A percentile compares a stretch with the other conserved stretches of the same genome.
Conservation (phyloP, 2,329 filamentous ascomycete species). For the Stemphylium beticola region DNA sequence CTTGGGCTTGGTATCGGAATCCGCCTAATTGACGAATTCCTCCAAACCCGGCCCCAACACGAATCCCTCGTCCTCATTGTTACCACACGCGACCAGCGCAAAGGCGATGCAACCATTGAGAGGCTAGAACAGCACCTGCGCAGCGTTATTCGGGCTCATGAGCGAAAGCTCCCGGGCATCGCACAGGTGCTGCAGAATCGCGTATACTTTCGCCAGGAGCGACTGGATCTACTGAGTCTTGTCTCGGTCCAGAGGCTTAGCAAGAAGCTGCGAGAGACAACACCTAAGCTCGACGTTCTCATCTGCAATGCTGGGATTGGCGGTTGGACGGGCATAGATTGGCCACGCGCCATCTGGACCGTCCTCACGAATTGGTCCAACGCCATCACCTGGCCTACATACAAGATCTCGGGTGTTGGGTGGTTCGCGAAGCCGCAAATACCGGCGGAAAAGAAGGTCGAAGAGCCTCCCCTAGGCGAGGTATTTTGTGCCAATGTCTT, state of each 20-base stretch:
- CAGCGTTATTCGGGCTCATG: conserved; percentile 49
- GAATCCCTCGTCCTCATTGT: conserved; percentile 80
- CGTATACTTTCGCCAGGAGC: conserved; percentile 62
- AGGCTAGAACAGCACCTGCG: conserved; percentile 69
- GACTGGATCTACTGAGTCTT: conserved; percentile 64
- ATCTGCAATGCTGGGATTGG: conserved; percentile 90
- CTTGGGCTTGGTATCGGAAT: conserved; percentile 84
- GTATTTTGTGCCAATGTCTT: conserved; percentile 94
- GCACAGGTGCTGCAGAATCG: conserved; percentile 49
- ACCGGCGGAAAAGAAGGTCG: conserved; percentile 28
- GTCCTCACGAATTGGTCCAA: conserved; percentile 69
- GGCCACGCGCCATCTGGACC: conserved; percentile 63
- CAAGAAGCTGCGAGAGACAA: conserved; percentile 58
- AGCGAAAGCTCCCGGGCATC: conserved; percentile 46
- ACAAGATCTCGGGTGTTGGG: conserved; percentile 70
- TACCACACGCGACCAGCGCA: conserved; percentile 77
- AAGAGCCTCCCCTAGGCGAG: conserved; percentile 71
- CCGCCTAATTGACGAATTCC: conserved; percentile 89
- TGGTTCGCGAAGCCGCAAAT: conserved; percentile 62
- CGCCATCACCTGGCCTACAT: conserved; percentile 77
- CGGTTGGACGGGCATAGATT: conserved; percentile 82
- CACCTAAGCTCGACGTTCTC: conserved; percentile 77
- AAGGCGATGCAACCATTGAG: conserved; percentile 74
- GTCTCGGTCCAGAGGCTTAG: conserved; percentile 62
- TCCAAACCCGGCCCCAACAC: conserved; percentile 68